These are phyloP conservation scores for Farysia itapuensis DNA, from an alignment of 1,284 basidiomycete species.

Conservation along the genomic window DNA sequence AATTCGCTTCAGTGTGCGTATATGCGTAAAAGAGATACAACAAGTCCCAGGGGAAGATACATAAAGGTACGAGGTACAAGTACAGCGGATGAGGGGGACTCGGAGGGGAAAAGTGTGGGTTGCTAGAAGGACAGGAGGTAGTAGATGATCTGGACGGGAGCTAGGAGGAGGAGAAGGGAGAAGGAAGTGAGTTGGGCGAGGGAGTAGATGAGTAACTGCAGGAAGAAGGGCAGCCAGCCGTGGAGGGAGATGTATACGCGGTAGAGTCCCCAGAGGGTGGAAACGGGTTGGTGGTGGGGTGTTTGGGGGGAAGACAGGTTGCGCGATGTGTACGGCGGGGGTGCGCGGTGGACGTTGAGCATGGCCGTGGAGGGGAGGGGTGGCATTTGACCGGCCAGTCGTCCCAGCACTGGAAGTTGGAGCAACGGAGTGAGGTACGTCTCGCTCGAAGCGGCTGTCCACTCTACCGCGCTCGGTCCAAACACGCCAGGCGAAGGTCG, in stretches of 20 bases:
- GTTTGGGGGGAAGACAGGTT: neutral
- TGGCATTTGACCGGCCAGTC: neutral
- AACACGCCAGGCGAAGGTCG: neutral
- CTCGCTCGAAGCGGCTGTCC: constrained; percentile 3
- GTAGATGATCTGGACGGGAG: constrained; percentile 16
- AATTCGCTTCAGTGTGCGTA: too few relatives aligned
- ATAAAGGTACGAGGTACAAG: too few relatives aligned
- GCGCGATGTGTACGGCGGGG: neutral
- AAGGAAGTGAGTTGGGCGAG: constrained; percentile 1
- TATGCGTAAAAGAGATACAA: too few relatives aligned
- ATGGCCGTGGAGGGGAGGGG: constrained; percentile 7
- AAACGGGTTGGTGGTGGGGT: too few relatives aligned
- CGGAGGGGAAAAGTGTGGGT: too few relatives aligned
- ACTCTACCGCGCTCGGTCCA: constrained; percentile 12
- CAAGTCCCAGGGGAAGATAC: too few relatives aligned
- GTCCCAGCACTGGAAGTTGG: constrained; percentile 4
- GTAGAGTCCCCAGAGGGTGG: neutral
- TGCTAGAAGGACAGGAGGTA: constrained; percentile 1
- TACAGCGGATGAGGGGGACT: neutral
- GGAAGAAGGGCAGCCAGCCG: neutral
- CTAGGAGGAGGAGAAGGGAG: constrained; percentile 4
- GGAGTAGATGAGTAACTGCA: constrained; percentile 4
- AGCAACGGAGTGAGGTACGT: constrained; percentile 11
- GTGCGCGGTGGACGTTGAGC: neutral
- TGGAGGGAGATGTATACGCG: constrained; percentile 5